Evolutionary conservation across 164 flowering plant genomes (phyloP), one percentile per base, ranked within the genome.

Genomic region (Magnolia changhungtana): DNA sequence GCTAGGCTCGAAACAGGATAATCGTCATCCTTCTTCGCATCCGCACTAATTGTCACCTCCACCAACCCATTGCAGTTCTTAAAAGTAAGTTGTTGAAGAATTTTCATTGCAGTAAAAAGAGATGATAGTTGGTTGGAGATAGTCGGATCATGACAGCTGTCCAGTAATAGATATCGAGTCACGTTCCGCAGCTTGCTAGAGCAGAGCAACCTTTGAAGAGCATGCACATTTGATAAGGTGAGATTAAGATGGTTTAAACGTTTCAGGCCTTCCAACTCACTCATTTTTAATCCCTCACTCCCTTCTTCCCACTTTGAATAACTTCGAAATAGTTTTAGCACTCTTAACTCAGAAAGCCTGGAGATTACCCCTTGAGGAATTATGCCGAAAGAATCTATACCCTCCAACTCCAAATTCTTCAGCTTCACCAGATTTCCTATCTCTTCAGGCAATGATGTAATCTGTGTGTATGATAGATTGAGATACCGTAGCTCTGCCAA

Each of bases 401-500:
- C 2, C 1, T 29, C 16, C 45, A 80, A 50, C 50, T 59, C 29
- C 70, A 80, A 76, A 52, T 50, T 63, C 69, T 76, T 68, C 21
- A 80, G 50, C 4, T 69, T 76, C 64, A 18, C 55, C 65, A 80
- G 21, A 20, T 23, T 50, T 20, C 27, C 66, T 0, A 76, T 20
- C 58, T 75, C 81, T 67, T 1, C 5, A 2, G 76, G 78, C 71
- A 74, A 31, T 21, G 29, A 7, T 75, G 1, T 8, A 29, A 79
- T 72, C 18, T 3, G 0, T 8, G 81, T 76, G 7, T 27, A 0
- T 1, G 68, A 66, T 3, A 79, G 45, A 72, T 76, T 37, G 6
- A 79, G 78, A 50, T 61, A 76, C 31, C 63, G 76, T 73, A 79
- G 72, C 67, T 67, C 72, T 14, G 29, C 23, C 45, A 73, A 59